Conservation (phyloP, 805 yeast species). For the Candida jianshihensis region DNA sequence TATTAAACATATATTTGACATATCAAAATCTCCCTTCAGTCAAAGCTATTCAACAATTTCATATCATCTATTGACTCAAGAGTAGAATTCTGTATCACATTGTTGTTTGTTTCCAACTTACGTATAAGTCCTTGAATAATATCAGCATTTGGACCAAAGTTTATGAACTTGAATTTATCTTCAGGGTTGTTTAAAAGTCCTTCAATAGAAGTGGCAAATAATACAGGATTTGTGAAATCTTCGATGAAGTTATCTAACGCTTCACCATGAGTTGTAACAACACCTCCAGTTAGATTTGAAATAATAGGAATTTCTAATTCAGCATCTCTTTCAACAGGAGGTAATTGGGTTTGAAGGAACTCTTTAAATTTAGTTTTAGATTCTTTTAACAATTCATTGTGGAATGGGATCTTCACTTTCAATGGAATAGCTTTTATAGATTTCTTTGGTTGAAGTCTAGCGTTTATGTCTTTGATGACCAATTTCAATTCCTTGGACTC, state of each 20-base stretch:
- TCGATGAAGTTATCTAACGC: conserved; percentile 29
- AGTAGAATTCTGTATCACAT: conserved; percentile 3
- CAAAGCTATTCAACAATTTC: neutral
- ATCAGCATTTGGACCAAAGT: conserved; percentile 20
- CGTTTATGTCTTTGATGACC: conserved; percentile 9
- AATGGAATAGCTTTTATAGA: conserved; percentile 26
- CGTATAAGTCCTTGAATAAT: conserved; percentile 14
- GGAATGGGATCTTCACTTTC: conserved; percentile 40
- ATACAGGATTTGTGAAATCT: conserved; percentile 38
- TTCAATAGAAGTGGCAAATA: conserved; percentile 33
- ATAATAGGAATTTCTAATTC: conserved; percentile 28
- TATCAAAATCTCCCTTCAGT: too few relatives aligned
- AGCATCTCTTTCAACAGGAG: conserved; percentile 8
- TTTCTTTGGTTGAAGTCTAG: conserved; percentile 9
- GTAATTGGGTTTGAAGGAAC: conserved; percentile 5
- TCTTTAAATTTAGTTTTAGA: conserved; percentile 23
- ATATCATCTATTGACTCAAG: conserved; percentile 2
- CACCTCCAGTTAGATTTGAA: conserved; percentile 29
- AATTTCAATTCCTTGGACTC: conserved; percentile 11
- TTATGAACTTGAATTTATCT: conserved; percentile 7
- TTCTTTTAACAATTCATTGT: conserved; percentile 29
- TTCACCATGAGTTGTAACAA: conserved; percentile 17
- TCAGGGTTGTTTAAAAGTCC: conserved; percentile 2
- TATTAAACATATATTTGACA: too few relatives aligned
- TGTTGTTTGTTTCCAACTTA: conserved; percentile 6